Base-by-base conservation (phyloP, 2,329 filamentous ascomycete genomes). In the Gyromitra esculenta region DNA sequence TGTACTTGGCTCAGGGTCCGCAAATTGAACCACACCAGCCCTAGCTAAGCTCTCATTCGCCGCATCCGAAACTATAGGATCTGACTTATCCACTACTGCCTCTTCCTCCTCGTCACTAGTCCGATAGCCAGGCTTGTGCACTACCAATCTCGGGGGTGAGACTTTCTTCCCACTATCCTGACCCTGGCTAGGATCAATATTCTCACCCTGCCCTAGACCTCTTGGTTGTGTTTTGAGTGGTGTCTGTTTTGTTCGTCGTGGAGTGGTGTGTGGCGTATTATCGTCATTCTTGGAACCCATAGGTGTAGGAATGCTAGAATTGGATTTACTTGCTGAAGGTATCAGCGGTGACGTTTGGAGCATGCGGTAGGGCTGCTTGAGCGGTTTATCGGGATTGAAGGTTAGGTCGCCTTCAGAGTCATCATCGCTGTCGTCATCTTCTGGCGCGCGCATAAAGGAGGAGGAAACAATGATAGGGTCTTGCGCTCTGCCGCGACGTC, bases 361-460 rank as follows among this genome's bases (percentile, higher is more conserved):
- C 64, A 75, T 75, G 31, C 57, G 72, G 57, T 50, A 45, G 11
- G 39, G 15, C 8, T 54, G 64, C 13, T 25, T 45, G 31, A 43
- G 21, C 8, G 63, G 39, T 15, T 52, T 37, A n/a, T 54, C 57
- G 48, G 37, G 39, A 50, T 48, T 21, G 59, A 75, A 71, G 3
- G 72, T 59, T 8, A 56, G 56, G n/a, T 74, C 71, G 15, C 7
- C 64, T 54, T 73, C 57, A 45, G 60, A 73, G 18, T 70, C 71
- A 15, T 75, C 71, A 13, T 68, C 59, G 11, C 50, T 65, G 41
- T 74, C 71, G 15, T 68, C 62, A 4, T 59, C 65, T 13, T 54
- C 65, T 0, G 57, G 72, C 8, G 72, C 15, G 59, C 48, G 64
- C 11, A 77, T 31, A n/a, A 77, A 77, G 9, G 71, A 75, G 2